Conservation (phyloP, 75 land plant genomes). For the Cupressus sempervirens region DNA sequence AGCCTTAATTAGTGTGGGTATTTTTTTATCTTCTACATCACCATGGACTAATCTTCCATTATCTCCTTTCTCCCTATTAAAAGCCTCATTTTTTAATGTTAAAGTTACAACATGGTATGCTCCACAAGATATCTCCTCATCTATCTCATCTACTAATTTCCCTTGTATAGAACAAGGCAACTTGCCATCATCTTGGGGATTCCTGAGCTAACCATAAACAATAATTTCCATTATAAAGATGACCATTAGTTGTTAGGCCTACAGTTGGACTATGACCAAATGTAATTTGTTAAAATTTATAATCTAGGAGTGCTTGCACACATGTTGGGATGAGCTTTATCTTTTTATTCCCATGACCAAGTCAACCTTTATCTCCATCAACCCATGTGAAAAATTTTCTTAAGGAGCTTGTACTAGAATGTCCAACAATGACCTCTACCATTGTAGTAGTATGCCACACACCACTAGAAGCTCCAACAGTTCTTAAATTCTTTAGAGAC, state of each 20-base stretch:
- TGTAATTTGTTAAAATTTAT: conserved; percentile 56
- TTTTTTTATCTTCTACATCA: conserved; percentile 52
- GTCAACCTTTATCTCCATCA: conserved; percentile 68
- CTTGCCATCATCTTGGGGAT: conserved; percentile 53
- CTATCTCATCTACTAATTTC: conserved; percentile 32
- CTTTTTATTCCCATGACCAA: conserved; percentile 69
- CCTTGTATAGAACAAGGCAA: conserved; percentile 50
- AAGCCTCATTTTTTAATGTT: conserved; percentile 50
- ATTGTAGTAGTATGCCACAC: conserved; percentile 71
- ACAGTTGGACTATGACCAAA: conserved; percentile 67
- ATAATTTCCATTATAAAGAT: conserved; percentile 58
- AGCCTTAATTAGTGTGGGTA: conserved; percentile 53
- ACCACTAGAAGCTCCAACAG: conserved; percentile 61
- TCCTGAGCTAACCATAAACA: conserved; percentile 67
- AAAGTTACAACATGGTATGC: conserved; percentile 58
- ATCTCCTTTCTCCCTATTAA: conserved; percentile 67
- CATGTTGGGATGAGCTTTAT: conserved; percentile 60
- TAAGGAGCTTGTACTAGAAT: conserved; percentile 39
- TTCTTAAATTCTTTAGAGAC: conserved; percentile 50
- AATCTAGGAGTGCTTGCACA: conserved; percentile 55
- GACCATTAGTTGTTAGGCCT: conserved; percentile 51
- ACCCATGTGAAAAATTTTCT: conserved; percentile 77
- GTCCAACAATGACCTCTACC: conserved; percentile 56
- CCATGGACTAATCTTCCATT: conserved; percentile 73
- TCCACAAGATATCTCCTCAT: conserved; percentile 61